Evolutionary conservation across 768 basidiomycete genomes (phyloP), one percentile per base, ranked within the genome.

Genomic region (Boletus bicolor): DNA sequence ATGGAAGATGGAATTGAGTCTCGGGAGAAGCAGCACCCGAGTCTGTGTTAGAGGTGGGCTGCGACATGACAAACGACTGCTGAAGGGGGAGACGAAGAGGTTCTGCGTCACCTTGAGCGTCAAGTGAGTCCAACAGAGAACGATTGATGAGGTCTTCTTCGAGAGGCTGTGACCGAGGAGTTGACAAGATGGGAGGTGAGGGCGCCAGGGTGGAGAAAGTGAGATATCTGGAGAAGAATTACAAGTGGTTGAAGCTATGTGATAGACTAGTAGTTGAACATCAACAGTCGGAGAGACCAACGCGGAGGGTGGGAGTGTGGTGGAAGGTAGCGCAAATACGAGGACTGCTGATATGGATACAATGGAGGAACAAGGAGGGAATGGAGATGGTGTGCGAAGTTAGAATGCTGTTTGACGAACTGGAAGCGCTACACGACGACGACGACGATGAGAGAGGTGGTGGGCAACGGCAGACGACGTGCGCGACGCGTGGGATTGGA

Each of bases 91-190:
- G 36, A 35, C 49, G 78, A 53, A 78, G 68, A 45, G 86, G 87
- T 71, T 91, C 89, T 53, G 87, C 81, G 81, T 91, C 89, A 49
- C 86, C 89, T 73, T 89, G 85, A 52, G 85, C 87, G 81, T 92
- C 84, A 68, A 93, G 81, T 41, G 85, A 87, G 72, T 89, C 90
- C 62, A 92, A 75, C 55, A 92, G 80, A 52, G 89, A 91, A 70
- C 86, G 85, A 77, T 91, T 92, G 70, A 92, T 90, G 66, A 85
- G 85, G 73, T 88, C 89, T 82, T 92, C 90, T 65, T 73, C 69
- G 35, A 70, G 63, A 63, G 74, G 76, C 64, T 73, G 75, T 43
- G 50, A 60, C 61, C 58, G 62, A 65, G 68, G 60, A 72, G 65
- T 59, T 21, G 69, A 64, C 62, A 56, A 59, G 45, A 37, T 62